A percentile compares a stretch with the other conserved stretches of the same genome.
Evolutionary conservation across 805 yeast genomes (phyloP).

Genomic region (Alloascoidea africana): DNA sequence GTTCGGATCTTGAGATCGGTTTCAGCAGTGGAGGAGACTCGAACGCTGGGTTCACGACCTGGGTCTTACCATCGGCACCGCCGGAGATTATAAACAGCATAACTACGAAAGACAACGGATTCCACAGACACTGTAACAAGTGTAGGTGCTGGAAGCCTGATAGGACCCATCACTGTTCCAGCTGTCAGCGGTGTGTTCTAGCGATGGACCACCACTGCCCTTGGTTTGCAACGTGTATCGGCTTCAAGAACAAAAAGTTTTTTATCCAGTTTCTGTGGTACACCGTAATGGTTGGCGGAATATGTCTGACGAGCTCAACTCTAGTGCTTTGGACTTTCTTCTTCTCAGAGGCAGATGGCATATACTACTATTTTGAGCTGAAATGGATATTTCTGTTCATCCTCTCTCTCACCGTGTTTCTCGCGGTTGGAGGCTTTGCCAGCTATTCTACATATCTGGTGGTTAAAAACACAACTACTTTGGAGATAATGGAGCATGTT

Average conservation of each 20-base stretch:
- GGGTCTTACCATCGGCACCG: conserved; percentile 7
- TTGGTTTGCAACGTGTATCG: conserved; percentile 86
- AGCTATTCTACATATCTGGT: conserved; percentile 40
- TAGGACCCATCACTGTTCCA: conserved; percentile 25
- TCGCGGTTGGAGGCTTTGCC: too few species aligned
- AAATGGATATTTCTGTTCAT: too few species aligned
- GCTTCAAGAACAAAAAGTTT: conserved; percentile 64
- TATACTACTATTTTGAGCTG: too few species aligned
- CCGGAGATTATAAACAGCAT: conserved; percentile 16
- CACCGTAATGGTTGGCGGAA: too few species aligned
- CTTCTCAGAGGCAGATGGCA: too few species aligned
- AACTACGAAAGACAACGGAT: conserved; percentile 25
- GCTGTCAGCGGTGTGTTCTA: conserved; percentile 22
- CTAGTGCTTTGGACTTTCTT: too few species aligned
- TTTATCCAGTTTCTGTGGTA: conserved; percentile 62
- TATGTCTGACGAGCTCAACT: too few species aligned
- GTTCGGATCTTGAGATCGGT: background rate
- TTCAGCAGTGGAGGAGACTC: too few species aligned
- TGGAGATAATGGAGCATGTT: conserved; percentile 40
- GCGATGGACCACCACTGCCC: conserved; percentile 65
- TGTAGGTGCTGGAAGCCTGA: conserved; percentile 28
- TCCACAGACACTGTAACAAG: conserved; percentile 21
- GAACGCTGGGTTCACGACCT: conserved; percentile 11
- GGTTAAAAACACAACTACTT: conserved; percentile 56
- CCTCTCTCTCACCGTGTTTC: too few species aligned